phyloP scores from a whole-genome alignment of 1,139 yeast species.

The Williopsis jadinii region DNA sequence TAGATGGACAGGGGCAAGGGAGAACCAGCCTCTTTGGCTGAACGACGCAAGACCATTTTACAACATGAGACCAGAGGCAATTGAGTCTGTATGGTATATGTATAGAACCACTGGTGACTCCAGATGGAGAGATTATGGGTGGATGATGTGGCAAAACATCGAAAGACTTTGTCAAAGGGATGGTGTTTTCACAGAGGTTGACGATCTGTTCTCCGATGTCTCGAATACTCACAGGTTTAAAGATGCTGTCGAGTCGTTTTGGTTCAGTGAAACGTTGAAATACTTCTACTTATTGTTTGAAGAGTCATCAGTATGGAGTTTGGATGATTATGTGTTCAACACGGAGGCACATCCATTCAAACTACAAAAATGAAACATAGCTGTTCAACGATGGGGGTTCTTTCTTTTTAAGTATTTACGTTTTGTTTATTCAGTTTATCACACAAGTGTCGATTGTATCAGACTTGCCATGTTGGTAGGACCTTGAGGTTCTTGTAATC shows the following conservation, averaged over 20 bases:
- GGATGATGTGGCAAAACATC: constrained; percentile 53
- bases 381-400: constrained; percentile 39
- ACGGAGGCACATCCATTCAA: constrained; percentile 79
- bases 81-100: constrained; percentile 68
- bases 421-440: not conserved
- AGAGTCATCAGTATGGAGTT: constrained; percentile 48
- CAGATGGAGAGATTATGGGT: constrained; percentile 65
- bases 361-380: constrained; percentile 67
- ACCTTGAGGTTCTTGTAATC: constrained; percentile 38
- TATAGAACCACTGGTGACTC: constrained; percentile 69
- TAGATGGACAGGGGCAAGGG: constrained; percentile 10
- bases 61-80: constrained; percentile 66
- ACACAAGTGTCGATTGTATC: not conserved
- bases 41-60: constrained; percentile 42
- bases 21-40: constrained; percentile 28
- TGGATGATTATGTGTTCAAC: constrained; percentile 69
- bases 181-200: constrained; percentile 38
- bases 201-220: constrained; percentile 40
- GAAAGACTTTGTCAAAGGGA: constrained; percentile 36
- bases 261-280: constrained; percentile 77
- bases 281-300: constrained; percentile 66
- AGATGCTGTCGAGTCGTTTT: constrained; percentile 58
- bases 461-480: constrained; percentile 34
- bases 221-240: constrained; percentile 18
- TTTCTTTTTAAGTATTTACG: not conserved